Evolutionary conservation across 2,329 filamentous ascomycete genomes (phyloP), one percentile per base, ranked within the genome.

Genomic region (Fusarium brachygibbosum): DNA sequence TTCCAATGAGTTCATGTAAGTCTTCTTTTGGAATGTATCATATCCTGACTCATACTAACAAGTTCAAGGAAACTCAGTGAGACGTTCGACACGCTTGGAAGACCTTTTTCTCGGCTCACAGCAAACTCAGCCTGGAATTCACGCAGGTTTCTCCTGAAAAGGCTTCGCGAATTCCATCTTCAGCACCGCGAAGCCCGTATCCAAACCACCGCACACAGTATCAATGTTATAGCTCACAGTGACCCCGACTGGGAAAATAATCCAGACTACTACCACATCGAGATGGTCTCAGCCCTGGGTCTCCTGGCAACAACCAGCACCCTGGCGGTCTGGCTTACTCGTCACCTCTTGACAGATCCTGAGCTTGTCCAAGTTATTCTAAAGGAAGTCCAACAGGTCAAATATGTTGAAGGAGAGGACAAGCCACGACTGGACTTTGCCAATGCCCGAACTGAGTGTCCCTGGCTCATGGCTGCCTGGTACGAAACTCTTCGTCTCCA

Each of bases 401-500:
- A 41, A 14, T 44, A 63, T 10, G 58, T 68, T 3, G 55, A 58
- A 17, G 62, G 55, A 4, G 60, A 74, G 21, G 58, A 62, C 2
- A 49, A 46, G 14, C 52, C 42, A 5, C 68, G 58, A 3, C 48
- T 76, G 2, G 74, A 78, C 28, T 50, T 75, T 40, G n/a, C 58
- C 1, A 63, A 76, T 16, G 63, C 76, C 1, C 67, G 69, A 10
- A 56, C 73, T 13, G 67, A 72, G 1, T 78, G 76, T 46, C 76
- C 76, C 11, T 75, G 71, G 62, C 74, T 78, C 17, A 74, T 77
- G 28, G 76, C 76, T 6, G 64, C 75, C 4, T 76, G 75, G 74
- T 75, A 78, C 51, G 76, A 78, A 58, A 77, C 68, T 6, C 70
- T 78, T 12, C 74, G 76, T 1, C 73, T 78, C 4, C 76, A 76